Evolutionary conservation across 768 basidiomycete genomes (phyloP).

Genomic region (Panus rudis): DNA sequence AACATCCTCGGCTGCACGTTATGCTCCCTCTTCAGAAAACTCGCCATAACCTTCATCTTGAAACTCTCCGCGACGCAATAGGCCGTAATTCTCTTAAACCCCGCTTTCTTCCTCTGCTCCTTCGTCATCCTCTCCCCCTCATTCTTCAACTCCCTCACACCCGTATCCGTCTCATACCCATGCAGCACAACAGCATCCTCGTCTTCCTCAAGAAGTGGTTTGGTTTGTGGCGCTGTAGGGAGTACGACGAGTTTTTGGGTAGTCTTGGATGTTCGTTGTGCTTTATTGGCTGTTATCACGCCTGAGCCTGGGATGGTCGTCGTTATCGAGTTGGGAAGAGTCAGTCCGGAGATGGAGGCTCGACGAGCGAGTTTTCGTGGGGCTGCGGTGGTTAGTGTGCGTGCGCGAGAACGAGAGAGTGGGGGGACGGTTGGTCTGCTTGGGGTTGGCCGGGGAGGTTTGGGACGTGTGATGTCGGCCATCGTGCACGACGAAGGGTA

Average conservation of each 20-base stretch:
- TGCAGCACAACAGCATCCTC: conserved; percentile 46
- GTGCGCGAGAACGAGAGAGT: too few relatives aligned
- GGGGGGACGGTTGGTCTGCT: neutral
- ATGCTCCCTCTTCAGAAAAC: conserved; percentile 89
- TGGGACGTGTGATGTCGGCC: neutral
- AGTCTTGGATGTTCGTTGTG: conserved; percentile 82
- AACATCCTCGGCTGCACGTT: conserved; percentile 82
- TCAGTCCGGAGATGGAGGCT: conserved; percentile 24
- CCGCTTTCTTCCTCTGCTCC: conserved; percentile 72
- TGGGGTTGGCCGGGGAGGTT: neutral
- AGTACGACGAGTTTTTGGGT: conserved; percentile 87
- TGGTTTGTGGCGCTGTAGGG: conserved; percentile 85
- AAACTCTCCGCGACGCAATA: conserved; percentile 86
- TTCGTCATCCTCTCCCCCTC: conserved; percentile 87
- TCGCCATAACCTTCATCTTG: conserved; percentile 75
- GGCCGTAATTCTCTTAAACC: conserved; percentile 77
- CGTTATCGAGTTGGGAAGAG: conserved; percentile 15
- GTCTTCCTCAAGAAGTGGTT: conserved; percentile 44
- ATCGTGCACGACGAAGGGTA: too few relatives aligned
- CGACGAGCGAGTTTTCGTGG: conserved; percentile 17
- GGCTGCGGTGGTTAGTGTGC: too few relatives aligned
- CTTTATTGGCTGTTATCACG: conserved; percentile 38
- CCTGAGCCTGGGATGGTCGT: conserved; percentile 20
- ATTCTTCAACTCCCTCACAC: conserved; percentile 73
- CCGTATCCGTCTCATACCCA: conserved; percentile 60